Percentiles rank a stretch among this genome's conserved stretches.
phyloP scores from a whole-genome alignment of 805 yeast genomes.

The Candida quercuum region DNA sequence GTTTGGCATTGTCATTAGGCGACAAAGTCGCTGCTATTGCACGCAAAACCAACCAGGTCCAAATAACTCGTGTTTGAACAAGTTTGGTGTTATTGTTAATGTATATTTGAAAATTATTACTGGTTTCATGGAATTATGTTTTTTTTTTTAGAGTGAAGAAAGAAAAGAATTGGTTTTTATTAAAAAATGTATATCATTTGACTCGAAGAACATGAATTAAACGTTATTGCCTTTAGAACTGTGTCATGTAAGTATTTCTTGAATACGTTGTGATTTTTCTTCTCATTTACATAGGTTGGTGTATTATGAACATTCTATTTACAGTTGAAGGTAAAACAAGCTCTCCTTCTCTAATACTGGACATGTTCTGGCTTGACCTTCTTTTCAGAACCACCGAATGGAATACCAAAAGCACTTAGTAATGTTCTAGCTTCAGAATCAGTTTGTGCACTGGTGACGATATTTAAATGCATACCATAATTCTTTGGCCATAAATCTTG shows the following conservation, averaged over 20 bases:
- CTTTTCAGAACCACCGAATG: slow-evolving; percentile 57
- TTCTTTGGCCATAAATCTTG: slow-evolving; percentile 86
- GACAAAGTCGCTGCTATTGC: slow-evolving; percentile 87
- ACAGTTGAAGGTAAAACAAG: background rate
- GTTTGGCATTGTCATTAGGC: slow-evolving; percentile 90
- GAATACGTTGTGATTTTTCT: too few species aligned
- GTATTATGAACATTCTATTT: background rate
- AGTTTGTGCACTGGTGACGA: slow-evolving; percentile 85
- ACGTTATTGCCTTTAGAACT: too few species aligned
- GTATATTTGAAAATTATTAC: background rate
- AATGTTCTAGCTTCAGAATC: slow-evolving; percentile 86
- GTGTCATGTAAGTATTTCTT: too few species aligned
- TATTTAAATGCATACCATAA: slow-evolving; percentile 78
- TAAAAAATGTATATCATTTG: too few species aligned
- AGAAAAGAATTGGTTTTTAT: background rate
- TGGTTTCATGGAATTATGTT: background rate
- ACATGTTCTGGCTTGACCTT: slow-evolving; percentile 21
- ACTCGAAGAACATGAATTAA: too few species aligned
- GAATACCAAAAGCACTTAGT: slow-evolving; percentile 76
- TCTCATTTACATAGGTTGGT: background rate
- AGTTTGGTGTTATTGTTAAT: background rate
- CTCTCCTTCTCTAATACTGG: slow-evolving; percentile 17
- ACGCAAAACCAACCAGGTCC: slow-evolving; percentile 42
- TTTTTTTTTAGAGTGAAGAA: background rate
- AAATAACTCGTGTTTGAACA: slow-evolving; percentile 26